Evolutionary conservation across 2,329 filamentous ascomycete genomes (phyloP), one percentile per base, ranked within the genome.

Genomic region (Calonectria fujianensis): DNA sequence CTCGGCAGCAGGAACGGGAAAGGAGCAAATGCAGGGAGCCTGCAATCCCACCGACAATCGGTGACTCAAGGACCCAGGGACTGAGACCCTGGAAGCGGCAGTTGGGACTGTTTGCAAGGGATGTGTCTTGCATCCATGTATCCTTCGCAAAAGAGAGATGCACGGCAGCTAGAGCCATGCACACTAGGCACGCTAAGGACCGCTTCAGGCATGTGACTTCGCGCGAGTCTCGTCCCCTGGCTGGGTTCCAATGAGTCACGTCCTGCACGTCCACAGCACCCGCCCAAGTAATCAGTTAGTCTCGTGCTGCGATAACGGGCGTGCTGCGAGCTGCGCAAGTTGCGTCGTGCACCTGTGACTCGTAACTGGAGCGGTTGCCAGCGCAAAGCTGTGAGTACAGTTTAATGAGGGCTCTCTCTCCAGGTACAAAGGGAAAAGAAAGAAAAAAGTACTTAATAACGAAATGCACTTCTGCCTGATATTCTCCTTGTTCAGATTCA

Each of bases 181-280:
- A 41, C 45, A 41, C 61, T 32, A 50, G 31, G 41, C 54, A 39
- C 57, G 57, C 54, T 52, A 63, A 24, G 20, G 8, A 48, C 20
- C 45, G n/a, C 45, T 24, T 24, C 45, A 24, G 32, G 63, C 72
- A 74, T 74, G 72, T 74, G 72, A 74, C 72, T 72, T 74, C 69
- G 72, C 72, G 72, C 68, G n/a, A 72, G 35, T 68, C 69, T 72
- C 69, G 68, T 59, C 66, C 50, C 52, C 48, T 18, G n/a, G 65
- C n/a, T 18, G 29, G 31, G 37, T 45, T 51, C 63, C 67, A 67
- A 57, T 74, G 72, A 74, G 72, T 74, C 72, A 74, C 72, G 72
- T 74, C 72, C 51, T 29, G 31, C 61, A 65, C 61, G 61, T 65
- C 41, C 31, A 41, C 45, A 27, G 57, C 54, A 20, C 4, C 27